phyloP scores from a whole-genome alignment of 768 basidiomycete species.

The Nidularia pulvinata region DNA sequence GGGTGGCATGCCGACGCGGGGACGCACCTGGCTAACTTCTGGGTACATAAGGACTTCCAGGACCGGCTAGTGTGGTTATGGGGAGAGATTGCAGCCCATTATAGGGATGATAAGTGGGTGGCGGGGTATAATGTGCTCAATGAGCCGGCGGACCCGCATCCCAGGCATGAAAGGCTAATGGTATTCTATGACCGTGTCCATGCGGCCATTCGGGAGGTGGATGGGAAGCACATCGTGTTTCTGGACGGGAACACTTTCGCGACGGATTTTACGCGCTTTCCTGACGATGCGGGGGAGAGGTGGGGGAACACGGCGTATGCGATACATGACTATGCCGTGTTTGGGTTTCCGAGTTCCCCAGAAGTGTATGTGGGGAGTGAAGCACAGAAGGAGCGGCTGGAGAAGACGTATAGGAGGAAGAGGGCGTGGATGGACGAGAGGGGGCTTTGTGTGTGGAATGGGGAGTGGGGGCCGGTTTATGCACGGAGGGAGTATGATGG shows the following conservation, averaged over 20 bases:
- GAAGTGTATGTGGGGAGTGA: constrained; percentile 55
- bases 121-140: constrained; percentile 87
- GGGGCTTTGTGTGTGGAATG: constrained; percentile 74
- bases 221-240: constrained; percentile 72
- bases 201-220: constrained; percentile 67
- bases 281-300: constrained; percentile 50
- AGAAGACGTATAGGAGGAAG: constrained; percentile 66
- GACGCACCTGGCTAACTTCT: constrained; percentile 68
- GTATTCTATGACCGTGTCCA: constrained; percentile 68
- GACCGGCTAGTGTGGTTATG: constrained; percentile 78
- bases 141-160: constrained; percentile 69
- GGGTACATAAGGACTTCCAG: constrained; percentile 84
- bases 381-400: constrained; percentile 48
- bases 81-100: constrained; percentile 71
- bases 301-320: constrained; percentile 77
- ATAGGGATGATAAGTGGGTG: constrained; percentile 76
- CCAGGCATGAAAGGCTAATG: constrained; percentile 55
- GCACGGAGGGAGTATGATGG: constrained; percentile 63
- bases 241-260: constrained; percentile 87
- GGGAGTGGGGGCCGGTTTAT: constrained; percentile 87
- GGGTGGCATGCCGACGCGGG: constrained; percentile 85
- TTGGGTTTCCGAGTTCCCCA: constrained; percentile 69
- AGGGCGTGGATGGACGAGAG: constrained; percentile 72
- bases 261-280: constrained; percentile 70
- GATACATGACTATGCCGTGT: constrained; percentile 76